These are phyloP conservation scores for Pogostemon cablin DNA, from an alignment of 257 asterid genomes.

Conservation along the genomic window DNA sequence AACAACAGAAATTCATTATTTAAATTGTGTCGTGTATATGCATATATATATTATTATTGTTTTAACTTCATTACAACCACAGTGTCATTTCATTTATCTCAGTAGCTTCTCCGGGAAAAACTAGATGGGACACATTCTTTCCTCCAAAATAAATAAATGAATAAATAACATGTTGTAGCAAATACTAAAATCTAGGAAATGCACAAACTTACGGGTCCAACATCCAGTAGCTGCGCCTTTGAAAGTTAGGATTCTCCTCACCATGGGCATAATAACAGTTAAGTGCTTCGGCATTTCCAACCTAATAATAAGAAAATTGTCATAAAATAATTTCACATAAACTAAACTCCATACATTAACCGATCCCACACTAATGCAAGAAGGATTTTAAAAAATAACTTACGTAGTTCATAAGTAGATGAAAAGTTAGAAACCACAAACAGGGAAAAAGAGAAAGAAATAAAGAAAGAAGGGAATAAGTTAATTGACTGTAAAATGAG, in stretches of 20 bases:
- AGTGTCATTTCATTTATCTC: background rate
- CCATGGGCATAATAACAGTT: slow-evolving; percentile 98
- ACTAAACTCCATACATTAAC: slow-evolving; percentile 16
- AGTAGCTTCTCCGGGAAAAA: background rate
- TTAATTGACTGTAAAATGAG: slow-evolving; percentile 26
- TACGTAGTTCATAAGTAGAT: background rate
- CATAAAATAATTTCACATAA: slow-evolving; percentile 35
- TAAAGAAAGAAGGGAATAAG: background rate
- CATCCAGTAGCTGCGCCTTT: slow-evolving; percentile 98
- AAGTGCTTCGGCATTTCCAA: slow-evolving; percentile 85
- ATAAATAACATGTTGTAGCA: background rate
- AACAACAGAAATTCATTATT: slow-evolving; percentile 33
- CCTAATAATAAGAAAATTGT: slow-evolving; percentile 54
- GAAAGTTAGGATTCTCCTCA: slow-evolving; percentile 74
- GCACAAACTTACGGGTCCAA: slow-evolving; percentile 77
- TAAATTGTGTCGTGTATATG: background rate
- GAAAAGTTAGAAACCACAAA: background rate
- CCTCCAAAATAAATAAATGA: background rate
- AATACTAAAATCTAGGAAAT: slow-evolving; percentile 22
- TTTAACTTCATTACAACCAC: too few relatives aligned
- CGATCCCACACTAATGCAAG: slow-evolving; percentile 2
- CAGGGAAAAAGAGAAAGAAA: slow-evolving; percentile 2
- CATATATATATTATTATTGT: background rate
- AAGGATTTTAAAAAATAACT: background rate
- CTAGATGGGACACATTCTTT: background rate